Evolutionary conservation across 2,329 filamentous ascomycete genomes (phyloP), one percentile per base, ranked within the genome.

Genomic region (Penicillium sp.): DNA sequence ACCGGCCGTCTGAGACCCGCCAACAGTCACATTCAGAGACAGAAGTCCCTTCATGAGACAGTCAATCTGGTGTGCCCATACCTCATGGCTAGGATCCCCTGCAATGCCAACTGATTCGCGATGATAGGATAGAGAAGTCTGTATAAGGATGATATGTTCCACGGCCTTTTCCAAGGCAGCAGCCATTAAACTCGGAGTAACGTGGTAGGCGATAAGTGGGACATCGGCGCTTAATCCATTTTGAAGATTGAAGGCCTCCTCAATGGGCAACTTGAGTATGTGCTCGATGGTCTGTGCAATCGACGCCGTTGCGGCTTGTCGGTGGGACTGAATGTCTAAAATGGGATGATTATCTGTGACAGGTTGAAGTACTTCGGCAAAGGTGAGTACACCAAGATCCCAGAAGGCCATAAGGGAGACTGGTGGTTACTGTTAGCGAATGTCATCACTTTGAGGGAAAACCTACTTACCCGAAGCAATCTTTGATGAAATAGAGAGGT

Each of bases 1-100:
- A 1, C 32, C 39, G 6, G 42, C 42, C 3, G 47, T 51, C 14
- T 57, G 52, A 11, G 56, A 57, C 24, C 59, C 58, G 10, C 58
- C 56, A 26, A 61, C 44, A 0, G 59, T 60, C 11, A 51, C 55
- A 10, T 54, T 48, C 10, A 61, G 49, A 3, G 58, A 57, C 7
- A 54, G 22, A n/a, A 58, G 52, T 5, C 47, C 58, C 32, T 61
- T 60, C 47, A 57, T 48, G 1, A 61, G 39, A 8, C 41, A 31
- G n/a, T 55, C 55, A 9, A 61, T 43, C 13, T 51, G 51, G 4
- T 16, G 36, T 13, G 50, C 24, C 47, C 51, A 53, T 14, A 24
- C 27, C 2, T 45, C 44, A 34, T 51, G 14, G 9, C 10, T 3
- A 11, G 8, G 4, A 10, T 5, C 16, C 31, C 31, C 18, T 18